phyloP scores from a whole-genome alignment of 2,329 filamentous ascomycete genomes.

The Chalaropsis thielavioides region DNA sequence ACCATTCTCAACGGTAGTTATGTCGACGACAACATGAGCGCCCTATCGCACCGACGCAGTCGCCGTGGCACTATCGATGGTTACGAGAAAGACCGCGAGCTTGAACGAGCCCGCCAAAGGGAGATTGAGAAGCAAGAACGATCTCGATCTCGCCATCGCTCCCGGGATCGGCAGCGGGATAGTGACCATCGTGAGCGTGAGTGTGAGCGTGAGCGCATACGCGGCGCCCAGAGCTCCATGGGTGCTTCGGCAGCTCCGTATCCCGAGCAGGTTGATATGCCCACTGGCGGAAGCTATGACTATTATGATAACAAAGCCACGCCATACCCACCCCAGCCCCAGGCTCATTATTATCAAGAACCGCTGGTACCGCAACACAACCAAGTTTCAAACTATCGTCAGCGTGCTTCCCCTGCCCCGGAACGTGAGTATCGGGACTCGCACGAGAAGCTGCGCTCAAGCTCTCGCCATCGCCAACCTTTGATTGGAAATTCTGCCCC shows the following conservation, averaged over 20 bases:
- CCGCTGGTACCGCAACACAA: not conserved
- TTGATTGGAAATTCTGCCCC: not conserved
- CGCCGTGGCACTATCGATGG: not conserved
- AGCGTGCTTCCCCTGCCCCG: slow-evolving; percentile 6
- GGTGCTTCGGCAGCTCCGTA: slow-evolving; percentile 6
- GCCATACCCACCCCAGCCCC: slow-evolving; percentile 1
- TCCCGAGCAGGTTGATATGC: slow-evolving; percentile 12
- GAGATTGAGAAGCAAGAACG: not conserved
- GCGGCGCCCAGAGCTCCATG: not conserved
- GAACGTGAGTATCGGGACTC: slow-evolving; percentile 6
- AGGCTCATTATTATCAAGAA: slow-evolving; percentile 1
- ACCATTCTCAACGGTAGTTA: slow-evolving; percentile 13
- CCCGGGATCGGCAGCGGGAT: not conserved
- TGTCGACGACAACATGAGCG: slow-evolving; percentile 10
- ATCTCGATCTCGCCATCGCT: not conserved
- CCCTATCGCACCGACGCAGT: slow-evolving; percentile 6
- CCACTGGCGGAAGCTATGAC: slow-evolving; percentile 9
- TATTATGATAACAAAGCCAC: slow-evolving; percentile 3
- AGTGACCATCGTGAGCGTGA: slow-evolving; percentile 18
- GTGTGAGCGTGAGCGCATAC: slow-evolving; percentile 22
- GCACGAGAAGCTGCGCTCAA: not conserved
- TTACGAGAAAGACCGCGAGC: not conserved
- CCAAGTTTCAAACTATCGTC: not conserved
- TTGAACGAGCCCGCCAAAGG: not conserved
- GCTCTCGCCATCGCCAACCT: not conserved